Evolutionary conservation across 2,329 filamentous ascomycete genomes (phyloP), one percentile per base, ranked within the genome.

Genomic region (Ceratocystis smalleyi): DNA sequence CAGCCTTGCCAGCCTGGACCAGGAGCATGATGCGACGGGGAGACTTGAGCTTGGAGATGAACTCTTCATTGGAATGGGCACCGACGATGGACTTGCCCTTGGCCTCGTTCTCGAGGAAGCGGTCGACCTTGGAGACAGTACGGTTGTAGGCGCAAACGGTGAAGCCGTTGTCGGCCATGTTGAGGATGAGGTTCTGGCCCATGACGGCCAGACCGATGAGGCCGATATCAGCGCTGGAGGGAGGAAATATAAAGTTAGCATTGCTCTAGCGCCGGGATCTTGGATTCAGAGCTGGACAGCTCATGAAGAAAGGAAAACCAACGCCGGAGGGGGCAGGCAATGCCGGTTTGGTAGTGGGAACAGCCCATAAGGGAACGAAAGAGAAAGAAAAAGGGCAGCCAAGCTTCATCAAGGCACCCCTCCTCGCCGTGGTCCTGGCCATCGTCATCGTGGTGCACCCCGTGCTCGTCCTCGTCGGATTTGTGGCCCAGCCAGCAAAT

Each of bases 131-230:
- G 78, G 90, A 85, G 71, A 96, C 89, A 72, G 94, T 99, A 78
- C 94, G 89, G 87, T 99, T 99, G 86, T 88, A 99, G 71, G 92
- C 94, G 78, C 92, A 88, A 74, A 99, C 89, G 75, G 90, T 97
- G 85, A 95, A 97, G 74, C 91, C 88, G 73, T 92, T 85, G 77
- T 94, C 89, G 72, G 89, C 89, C 79, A 87, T 89, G 78, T 94
- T 94, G 74, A 94, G 78, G 76, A 94, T 91, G 78, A 94, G 80
- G 81, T 92, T 94, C 81, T 91, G 87, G 76, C 82, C 83, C 83
- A 94, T 94, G 78, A 94, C 89, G 80, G 89, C 89, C 80, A 94
- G 83, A 83, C 89, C 89, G 76, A 94, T 92, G 74, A 94, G 87
- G 82, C 89, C 89, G 78, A 94, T 86, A 85, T 94, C 88, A 84